Conservation (phyloP, 345 rosid genomes). For the Balakata baccata region DNA sequence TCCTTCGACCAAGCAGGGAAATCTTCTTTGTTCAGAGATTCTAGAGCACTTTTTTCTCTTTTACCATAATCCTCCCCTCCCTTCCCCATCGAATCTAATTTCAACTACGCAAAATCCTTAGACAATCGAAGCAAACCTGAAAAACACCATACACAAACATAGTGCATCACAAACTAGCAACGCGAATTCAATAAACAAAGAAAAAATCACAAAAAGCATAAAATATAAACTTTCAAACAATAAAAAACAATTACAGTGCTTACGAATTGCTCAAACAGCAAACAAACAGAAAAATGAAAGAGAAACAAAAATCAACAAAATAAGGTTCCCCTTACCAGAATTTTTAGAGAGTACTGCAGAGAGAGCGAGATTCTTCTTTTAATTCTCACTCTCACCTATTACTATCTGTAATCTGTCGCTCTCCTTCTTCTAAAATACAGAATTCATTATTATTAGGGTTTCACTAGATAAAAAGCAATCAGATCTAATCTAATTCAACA, state of each 20-base stretch:
- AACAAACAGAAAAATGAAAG: not conserved
- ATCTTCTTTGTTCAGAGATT: constrained; percentile 17
- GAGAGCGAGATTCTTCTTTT: not conserved
- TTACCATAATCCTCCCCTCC: constrained; percentile 53
- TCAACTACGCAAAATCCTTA: constrained; percentile 14
- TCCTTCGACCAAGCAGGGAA: constrained; percentile 81
- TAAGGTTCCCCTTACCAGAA: constrained; percentile 2
- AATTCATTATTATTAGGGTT: not conserved
- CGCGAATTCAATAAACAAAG: not conserved
- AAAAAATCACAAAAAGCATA: not conserved
- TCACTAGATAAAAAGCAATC: not conserved
- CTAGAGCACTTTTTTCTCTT: constrained; percentile 20
- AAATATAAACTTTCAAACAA: not conserved
- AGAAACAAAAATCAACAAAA: not conserved
- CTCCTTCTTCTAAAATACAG: not conserved
- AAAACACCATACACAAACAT: not conserved
- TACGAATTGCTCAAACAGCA: not conserved
- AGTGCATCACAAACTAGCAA: constrained; percentile 3
- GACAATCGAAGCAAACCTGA: not conserved
- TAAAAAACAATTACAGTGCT: not conserved
- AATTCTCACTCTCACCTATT: not conserved
- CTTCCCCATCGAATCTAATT: constrained; percentile 50
- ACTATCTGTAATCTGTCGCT: not conserved
- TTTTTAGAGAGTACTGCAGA: not conserved
- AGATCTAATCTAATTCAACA: constrained; percentile 7